Percentiles rank a stretch among this genome's conserved stretches.
phyloP scores from a whole-genome alignment of 768 basidiomycete species.

The Hypsizygus marmoreus region DNA sequence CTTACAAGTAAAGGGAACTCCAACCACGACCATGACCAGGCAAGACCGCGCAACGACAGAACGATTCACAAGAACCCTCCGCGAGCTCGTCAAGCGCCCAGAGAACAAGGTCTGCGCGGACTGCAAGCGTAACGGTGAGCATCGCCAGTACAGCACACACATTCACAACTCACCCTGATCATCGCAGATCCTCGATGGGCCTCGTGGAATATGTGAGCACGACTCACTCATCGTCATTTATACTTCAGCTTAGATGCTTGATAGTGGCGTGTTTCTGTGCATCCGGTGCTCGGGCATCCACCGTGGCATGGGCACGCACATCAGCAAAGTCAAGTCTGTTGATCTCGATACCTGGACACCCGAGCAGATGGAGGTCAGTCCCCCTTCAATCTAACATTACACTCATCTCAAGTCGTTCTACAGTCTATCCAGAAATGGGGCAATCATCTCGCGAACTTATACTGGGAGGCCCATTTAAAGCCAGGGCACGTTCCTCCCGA shows the following conservation, averaged over 20 bases:
- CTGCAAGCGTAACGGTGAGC: conserved; percentile 92
- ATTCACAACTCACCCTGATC: conserved; percentile 6
- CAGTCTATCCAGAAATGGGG: conserved; percentile 94
- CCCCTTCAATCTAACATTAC: background rate
- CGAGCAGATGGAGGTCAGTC: conserved; percentile 89
- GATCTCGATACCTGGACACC: conserved; percentile 98
- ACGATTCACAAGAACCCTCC: conserved; percentile 70
- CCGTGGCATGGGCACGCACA: conserved; percentile 97
- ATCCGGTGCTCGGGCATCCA: conserved; percentile 98
- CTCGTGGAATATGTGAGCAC: conserved; percentile 87
- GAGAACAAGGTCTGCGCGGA: conserved; percentile 97
- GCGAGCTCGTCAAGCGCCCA: conserved; percentile 84
- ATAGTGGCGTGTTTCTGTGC: conserved; percentile 89
- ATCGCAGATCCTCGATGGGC: conserved; percentile 92
- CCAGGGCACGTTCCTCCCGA: conserved; percentile 90
- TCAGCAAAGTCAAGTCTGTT: conserved; percentile 95
- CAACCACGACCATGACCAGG: conserved; percentile 39
- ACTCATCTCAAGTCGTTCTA: background rate
- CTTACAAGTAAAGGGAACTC: background rate
- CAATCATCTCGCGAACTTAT: conserved; percentile 87
- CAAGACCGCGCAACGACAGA: conserved; percentile 90
- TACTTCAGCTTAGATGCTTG: conserved; percentile 4
- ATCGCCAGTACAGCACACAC: conserved; percentile 6
- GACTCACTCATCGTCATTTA: background rate
- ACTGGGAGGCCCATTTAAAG: conserved; percentile 97